phyloP scores from a whole-genome alignment of 768 basidiomycete species.

The Podaxis carcinomalis region DNA sequence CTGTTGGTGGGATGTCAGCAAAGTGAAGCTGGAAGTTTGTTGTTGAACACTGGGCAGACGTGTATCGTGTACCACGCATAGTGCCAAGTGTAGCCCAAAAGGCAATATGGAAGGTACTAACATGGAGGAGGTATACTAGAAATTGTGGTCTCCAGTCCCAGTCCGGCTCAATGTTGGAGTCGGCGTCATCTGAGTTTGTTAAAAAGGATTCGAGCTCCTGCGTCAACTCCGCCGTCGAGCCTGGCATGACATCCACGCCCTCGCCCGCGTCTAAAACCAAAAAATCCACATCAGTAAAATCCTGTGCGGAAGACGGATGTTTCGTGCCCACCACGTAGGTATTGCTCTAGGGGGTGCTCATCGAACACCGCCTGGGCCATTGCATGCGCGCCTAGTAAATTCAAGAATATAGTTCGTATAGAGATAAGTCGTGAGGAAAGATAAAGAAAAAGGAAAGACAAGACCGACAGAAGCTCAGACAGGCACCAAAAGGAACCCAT shows the following conservation, averaged over 20 bases:
- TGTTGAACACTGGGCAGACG: not conserved
- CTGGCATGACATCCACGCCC: constrained; percentile 48
- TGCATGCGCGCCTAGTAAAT: constrained; percentile 13
- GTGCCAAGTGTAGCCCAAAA: not conserved
- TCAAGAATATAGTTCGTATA: constrained; percentile 4
- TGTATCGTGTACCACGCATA: not conserved
- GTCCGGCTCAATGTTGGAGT: constrained; percentile 21
- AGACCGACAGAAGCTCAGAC: not conserved
- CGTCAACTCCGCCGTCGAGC: constrained; percentile 37
- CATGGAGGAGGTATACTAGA: constrained; percentile 34
- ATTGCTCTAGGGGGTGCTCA: constrained; percentile 71
- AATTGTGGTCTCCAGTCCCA: constrained; percentile 35
- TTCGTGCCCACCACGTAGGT: constrained; percentile 53
- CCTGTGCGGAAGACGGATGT: not conserved
- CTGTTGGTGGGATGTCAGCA: constrained; percentile 22
- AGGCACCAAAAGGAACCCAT: not conserved
- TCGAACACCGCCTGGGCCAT: constrained; percentile 82
- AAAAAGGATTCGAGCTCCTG: constrained; percentile 32
- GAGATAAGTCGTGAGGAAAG: constrained; percentile 6
- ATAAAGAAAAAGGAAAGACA: not conserved
- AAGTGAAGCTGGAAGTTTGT: not conserved
- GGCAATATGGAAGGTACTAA: constrained; percentile 21
- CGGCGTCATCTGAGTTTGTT: constrained; percentile 17
- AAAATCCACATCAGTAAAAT: not conserved
- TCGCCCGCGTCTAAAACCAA: constrained; percentile 53